These are phyloP conservation scores for Oemleria cerasiformis DNA, from an alignment of 306 rosid species.

Conservation along the genomic window DNA sequence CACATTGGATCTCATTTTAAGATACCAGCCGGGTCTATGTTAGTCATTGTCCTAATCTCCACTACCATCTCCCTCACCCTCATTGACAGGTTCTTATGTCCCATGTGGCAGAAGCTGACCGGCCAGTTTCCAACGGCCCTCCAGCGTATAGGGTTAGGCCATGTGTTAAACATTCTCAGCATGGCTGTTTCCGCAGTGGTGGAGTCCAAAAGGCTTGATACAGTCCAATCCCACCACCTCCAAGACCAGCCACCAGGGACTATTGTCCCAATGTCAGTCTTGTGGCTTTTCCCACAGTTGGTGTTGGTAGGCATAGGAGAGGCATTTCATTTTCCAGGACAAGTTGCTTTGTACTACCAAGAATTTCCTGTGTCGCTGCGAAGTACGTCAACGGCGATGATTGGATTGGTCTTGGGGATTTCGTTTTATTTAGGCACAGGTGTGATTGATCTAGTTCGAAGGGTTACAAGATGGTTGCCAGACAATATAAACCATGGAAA, in stretches of 20 bases:
- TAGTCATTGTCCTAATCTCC: constrained; percentile 32
- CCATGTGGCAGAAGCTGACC: constrained; percentile 36
- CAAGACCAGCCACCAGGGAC: background rate
- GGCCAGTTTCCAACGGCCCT: constrained; percentile 34
- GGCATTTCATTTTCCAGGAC: constrained; percentile 68
- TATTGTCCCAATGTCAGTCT: constrained; percentile 29
- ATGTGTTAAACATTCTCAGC: constrained; percentile 34
- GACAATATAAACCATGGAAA: constrained; percentile 52
- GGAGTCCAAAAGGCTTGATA: constrained; percentile 56
- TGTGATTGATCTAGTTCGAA: constrained; percentile 35
- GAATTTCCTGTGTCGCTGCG: constrained; percentile 48
- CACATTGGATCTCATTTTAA: constrained; percentile 49
- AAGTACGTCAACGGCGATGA: constrained; percentile 62
- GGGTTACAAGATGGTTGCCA: constrained; percentile 54
- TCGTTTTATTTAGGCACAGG: constrained; percentile 44
- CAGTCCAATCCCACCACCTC: constrained; percentile 11
- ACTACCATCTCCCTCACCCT: constrained; percentile 39
- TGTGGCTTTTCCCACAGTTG: constrained; percentile 66
- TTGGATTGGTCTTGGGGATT: constrained; percentile 40
- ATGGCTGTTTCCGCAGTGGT: constrained; percentile 59
- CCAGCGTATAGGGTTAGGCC: constrained; percentile 54
- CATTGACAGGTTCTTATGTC: constrained; percentile 46
- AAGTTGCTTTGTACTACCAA: constrained; percentile 61
- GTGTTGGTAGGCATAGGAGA: constrained; percentile 60
- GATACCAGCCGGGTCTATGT: constrained; percentile 48